Percentiles rank a stretch among this genome's conserved stretches.
phyloP scores from a whole-genome alignment of 805 yeast species.

The Saccharomycopsis capsularis region DNA sequence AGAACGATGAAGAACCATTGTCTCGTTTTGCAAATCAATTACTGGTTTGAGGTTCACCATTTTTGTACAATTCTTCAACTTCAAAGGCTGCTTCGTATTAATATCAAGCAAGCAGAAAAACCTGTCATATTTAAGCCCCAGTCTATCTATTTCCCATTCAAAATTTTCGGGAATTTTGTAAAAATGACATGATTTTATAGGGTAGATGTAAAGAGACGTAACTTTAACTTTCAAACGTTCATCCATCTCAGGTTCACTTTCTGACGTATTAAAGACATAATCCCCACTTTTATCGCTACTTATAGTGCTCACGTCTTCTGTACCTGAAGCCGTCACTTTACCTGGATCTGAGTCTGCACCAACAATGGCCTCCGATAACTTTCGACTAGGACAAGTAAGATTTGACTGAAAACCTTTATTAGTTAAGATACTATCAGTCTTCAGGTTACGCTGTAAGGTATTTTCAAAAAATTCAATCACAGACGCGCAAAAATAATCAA shows the following conservation, averaged over 20 bases:
- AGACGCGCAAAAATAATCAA: conserved; percentile 28
- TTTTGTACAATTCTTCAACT: conserved; percentile 29
- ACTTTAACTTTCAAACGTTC: too few species aligned
- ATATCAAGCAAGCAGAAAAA: conserved; percentile 33
- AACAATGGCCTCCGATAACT: too few species aligned
- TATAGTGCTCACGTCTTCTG: too few species aligned
- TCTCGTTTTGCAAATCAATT: neutral
- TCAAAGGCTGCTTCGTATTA: conserved; percentile 26
- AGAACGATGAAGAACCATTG: conserved; percentile 1
- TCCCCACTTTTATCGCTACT: too few species aligned
- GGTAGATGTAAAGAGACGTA: conserved; percentile 30
- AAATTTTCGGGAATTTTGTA: conserved; percentile 25
- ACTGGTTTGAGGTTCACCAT: conserved; percentile 34
- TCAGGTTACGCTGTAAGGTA: neutral
- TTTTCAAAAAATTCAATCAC: conserved; percentile 27
- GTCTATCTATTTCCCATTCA: conserved; percentile 27
- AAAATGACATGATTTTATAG: conserved; percentile 39
- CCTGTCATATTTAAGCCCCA: conserved; percentile 37
- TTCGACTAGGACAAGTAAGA: too few species aligned
- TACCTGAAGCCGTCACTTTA: neutral
- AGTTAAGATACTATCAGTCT: neutral
- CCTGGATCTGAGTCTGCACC: too few species aligned
- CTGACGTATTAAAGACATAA: too few species aligned
- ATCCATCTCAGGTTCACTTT: too few species aligned
- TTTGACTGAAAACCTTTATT: too few species aligned